Evolutionary conservation across 495 filamentous ascomycete species (phyloP), one percentile per base, ranked within the genome.

Genomic region (Aspergillus affinis): DNA sequence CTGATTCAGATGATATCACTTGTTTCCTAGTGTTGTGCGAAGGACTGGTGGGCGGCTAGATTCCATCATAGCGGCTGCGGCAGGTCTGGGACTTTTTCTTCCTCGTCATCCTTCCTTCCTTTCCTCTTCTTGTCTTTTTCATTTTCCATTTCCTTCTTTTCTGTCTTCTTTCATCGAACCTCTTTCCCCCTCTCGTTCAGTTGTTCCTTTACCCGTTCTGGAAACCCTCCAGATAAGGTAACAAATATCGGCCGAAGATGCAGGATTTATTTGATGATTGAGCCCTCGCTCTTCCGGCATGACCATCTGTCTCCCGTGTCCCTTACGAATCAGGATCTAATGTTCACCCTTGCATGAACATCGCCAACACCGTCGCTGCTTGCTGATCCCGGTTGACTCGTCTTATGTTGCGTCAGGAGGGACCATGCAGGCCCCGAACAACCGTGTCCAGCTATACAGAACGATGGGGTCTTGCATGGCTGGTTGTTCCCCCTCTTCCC

Each of bases 271-370:
- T 32, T 41, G 13, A 41, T 41, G 36, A 41, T 41, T 10, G 12
- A 41, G 12, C 0, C 36, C 36, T 41, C 36, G 13, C 36, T 41
- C 13, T 15, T 41, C 36, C 36, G 36, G 36, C 36, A 41, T 17
- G 12, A 41, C 8, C 36, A 4, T 17, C 36, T 41, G 12, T 55
- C 49, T 51, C 60, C 58, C 48, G 51, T 51, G 13, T 41, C 36
- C 57, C 59, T 63, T 46, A 59, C 53, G 48, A 64, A 44, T 51
- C 30, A 49, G 19, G 41, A 58, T 51, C 51, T 55, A 45, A 53
- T 59, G 54, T 48, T 36, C 32, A 57, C 58, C 65, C 65, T 68
- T 68, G 62, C 65, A 54, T 68, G 55, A 55, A 27, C 36, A 48
- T 55, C 55, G 54, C 55, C 58, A 62, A 58, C 59, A 20, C 56